phyloP scores from a whole-genome alignment of 1,284 basidiomycete species.

The Gymnopus androsaceus region DNA sequence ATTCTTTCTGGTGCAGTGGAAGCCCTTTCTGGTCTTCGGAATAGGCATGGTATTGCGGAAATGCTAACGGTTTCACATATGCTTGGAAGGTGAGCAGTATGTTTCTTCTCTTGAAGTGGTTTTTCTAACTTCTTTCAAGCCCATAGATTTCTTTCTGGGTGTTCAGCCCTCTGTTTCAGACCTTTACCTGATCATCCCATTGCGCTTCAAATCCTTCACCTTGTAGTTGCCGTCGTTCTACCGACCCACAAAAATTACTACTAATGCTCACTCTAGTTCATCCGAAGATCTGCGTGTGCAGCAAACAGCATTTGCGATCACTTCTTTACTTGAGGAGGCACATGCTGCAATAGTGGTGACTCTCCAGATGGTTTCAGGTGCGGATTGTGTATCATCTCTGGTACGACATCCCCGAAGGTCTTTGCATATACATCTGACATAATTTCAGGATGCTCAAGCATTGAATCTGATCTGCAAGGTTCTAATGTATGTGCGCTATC shows the following conservation, averaged over 20 bases:
- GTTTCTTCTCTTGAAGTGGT: not conserved
- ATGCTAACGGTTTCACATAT: constrained; percentile 34
- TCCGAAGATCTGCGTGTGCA: constrained; percentile 1
- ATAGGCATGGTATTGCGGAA: constrained; percentile 28
- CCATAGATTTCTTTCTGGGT: constrained; percentile 27
- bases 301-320: not conserved
- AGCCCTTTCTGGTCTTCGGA: constrained; percentile 26
- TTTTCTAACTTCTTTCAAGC: constrained; percentile 22
- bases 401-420: not conserved
- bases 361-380: not conserved
- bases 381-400: too few species aligned
- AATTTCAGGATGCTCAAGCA: constrained; percentile 2
- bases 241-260: too few species aligned
- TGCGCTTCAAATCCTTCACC: constrained; percentile 1
- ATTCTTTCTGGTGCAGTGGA: constrained; percentile 17
- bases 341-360: not conserved
- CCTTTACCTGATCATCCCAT: not conserved
- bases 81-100: constrained; percentile 41
- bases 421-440: not conserved
- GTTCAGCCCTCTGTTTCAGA: not conserved
- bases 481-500: constrained; percentile 35
- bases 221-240: not conserved
- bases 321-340: constrained; percentile 5
- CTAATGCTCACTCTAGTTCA: not conserved
- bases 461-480: constrained; percentile 27